A percentile compares a stretch with the other conserved stretches of the same genome.
phyloP scores from a whole-genome alignment of 192 early-diverging fungal genomes.

The Coemansia nantahalensis region DNA sequence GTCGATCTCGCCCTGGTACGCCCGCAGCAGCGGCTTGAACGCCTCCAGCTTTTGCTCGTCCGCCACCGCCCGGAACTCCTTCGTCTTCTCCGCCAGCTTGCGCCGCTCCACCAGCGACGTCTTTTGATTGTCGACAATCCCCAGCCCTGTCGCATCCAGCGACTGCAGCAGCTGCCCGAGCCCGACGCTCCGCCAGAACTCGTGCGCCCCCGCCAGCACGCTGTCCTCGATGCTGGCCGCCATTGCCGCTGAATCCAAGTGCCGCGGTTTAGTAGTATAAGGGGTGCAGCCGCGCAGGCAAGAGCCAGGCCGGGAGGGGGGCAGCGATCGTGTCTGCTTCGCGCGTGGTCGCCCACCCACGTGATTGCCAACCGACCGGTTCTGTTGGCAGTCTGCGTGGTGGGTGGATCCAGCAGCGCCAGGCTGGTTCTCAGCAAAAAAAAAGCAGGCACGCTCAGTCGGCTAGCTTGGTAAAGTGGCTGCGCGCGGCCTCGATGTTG shows the following conservation, averaged over 20 bases:
- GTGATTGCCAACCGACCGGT: too few species aligned
- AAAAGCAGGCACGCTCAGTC: conserved; percentile 8
- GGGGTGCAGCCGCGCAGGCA: too few species aligned
- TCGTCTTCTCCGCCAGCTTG: conserved; percentile 82
- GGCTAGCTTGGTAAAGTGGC: conserved; percentile 37
- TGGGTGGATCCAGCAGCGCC: too few species aligned
- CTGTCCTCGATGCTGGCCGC: neutral
- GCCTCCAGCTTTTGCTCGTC: conserved; percentile 77
- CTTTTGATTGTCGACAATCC: conserved; percentile 85
- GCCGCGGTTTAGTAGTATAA: too few species aligned
- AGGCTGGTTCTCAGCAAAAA: too few species aligned
- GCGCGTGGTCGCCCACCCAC: too few species aligned
- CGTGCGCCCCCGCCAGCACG: conserved; percentile 38
- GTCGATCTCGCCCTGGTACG: conserved; percentile 94
- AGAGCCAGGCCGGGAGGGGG: too few species aligned
- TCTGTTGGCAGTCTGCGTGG: too few species aligned
- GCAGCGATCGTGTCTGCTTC: too few species aligned
- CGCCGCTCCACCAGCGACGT: conserved; percentile 72
- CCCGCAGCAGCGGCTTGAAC: conserved; percentile 75
- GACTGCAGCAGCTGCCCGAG: conserved; percentile 64
- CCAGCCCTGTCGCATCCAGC: conserved; percentile 73
- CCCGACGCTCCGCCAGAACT: conserved; percentile 57
- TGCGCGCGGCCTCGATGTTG: conserved; percentile 38
- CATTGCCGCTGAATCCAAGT: too few species aligned
- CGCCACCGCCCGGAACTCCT: conserved; percentile 78